Evolutionary conservation across 2,329 filamentous ascomycete genomes (phyloP), one percentile per base, ranked within the genome.

Genomic region (Cyanodermella asteris): DNA sequence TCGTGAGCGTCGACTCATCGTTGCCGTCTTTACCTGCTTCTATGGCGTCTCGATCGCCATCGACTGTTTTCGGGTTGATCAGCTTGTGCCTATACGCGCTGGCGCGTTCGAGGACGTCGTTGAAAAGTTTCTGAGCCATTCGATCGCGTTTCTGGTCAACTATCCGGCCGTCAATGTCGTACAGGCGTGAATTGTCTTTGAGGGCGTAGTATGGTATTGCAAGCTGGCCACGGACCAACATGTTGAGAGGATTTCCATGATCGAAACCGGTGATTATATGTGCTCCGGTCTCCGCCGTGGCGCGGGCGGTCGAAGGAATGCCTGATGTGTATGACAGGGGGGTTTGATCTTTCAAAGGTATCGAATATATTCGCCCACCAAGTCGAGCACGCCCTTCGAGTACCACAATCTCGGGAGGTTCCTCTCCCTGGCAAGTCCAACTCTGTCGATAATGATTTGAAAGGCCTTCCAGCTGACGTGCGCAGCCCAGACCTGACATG

Each of bases 201-300:
- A 97, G 56, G 13, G 73, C 59, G 46, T 93, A 80, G 43, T 91
- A 93, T 10, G 71, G 71, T 12, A 97, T 61, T 14, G 74, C 76
- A 24, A 97, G 61, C 47, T 97, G 90, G 10, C 78, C 82, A 36
- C 87, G 72, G 28, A 97, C 71, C 31, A 97, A 68, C 24, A 82
- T 67, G 43, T 93, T 90, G 37, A 97, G 54, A 5, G 87, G 87
- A 38, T 97, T 97, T 11, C 90, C 90, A 35, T 78, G 68, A 36
- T 94, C 81, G 44, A 94, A 97, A 1, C 87, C 87, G 17, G 90
- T 93, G 32, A 97, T 81, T 31, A 97, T 94, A 60, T 97, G 91
- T 28, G 84, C 87, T 15, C 87, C 87, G 71, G 93, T 90, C 46
- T 97, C 87, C 16, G 80, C 87, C 12, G 82, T 94, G 41, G 73